phyloP scores from a whole-genome alignment of 2,329 filamentous ascomycete genomes.

The Epichloe uncinata region DNA sequence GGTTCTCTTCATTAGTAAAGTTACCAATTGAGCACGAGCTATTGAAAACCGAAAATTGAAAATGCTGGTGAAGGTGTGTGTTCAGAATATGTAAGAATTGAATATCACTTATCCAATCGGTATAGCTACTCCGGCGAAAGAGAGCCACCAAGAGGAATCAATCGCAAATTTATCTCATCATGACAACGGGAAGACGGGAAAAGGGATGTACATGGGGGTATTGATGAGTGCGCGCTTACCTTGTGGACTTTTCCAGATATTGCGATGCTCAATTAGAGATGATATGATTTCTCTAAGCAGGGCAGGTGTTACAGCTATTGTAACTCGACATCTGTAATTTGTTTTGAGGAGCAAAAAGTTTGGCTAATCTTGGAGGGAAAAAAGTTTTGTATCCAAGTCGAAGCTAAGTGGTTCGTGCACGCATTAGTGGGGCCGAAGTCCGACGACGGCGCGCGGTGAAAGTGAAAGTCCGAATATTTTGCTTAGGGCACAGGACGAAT shows the following conservation, averaged over 20 bases:
- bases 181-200: constrained; percentile 19
- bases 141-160: constrained; percentile 75
- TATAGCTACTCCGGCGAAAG: constrained; percentile 82
- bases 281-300: neutral
- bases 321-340: neutral
- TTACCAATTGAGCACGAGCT: neutral
- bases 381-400: neutral
- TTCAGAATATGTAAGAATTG: constrained; percentile 99
- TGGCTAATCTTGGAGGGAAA: accelerated
- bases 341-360: neutral
- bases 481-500: constrained; percentile 29
- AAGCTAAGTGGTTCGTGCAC: constrained; percentile 1
- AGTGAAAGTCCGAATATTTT: constrained; percentile 19
- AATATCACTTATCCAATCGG: constrained; percentile 72
- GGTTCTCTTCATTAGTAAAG: no score
- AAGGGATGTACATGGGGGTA: constrained; percentile 1
- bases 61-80: constrained; percentile 9
- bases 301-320: no score
- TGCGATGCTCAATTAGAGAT: neutral
- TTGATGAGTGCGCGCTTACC: neutral
- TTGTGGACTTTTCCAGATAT: neutral
- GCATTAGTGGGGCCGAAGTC: neutral
- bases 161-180: constrained; percentile 99
- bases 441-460: constrained; percentile 12
- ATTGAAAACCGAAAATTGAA: no score